A percentile compares a stretch with the other conserved stretches of the same genome.
Evolutionary conservation across 2,329 filamentous ascomycete genomes (phyloP).

Genomic region (Ophiosphaerella herpotricha): DNA sequence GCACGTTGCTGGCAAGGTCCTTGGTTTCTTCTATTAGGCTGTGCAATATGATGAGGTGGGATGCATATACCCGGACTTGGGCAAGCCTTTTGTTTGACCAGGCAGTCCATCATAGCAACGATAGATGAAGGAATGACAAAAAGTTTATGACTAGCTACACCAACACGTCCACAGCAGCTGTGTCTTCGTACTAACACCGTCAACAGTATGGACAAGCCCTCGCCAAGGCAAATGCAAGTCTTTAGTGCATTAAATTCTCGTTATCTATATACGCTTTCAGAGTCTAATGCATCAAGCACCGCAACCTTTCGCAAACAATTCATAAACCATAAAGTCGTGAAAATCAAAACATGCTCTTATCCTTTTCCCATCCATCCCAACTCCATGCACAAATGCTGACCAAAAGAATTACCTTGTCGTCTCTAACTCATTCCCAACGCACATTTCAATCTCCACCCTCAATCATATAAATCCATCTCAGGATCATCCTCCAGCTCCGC

Average conservation of each 20-base stretch:
- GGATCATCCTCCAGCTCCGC: conserved; percentile 65
- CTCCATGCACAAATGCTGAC: conserved; percentile 17
- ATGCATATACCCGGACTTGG: conserved; percentile 38
- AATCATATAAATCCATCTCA: conserved; percentile 69
- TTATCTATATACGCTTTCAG: conserved; percentile 14
- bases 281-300: background rate
- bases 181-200: background rate
- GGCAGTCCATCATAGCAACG: conserved; percentile 32
- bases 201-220: background rate
- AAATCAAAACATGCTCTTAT: background rate
- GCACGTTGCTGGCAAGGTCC: conserved; percentile 99
- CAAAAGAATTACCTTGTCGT: background rate
- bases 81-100: conserved; percentile 29
- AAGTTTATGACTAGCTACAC: conserved; percentile 21
- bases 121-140: conserved; percentile 39
- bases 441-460: conserved; percentile 44
- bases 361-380: conserved; percentile 7
- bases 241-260: conserved; percentile 1
- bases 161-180: background rate
- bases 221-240: background rate
- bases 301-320: conserved; percentile 3
- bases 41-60: conserved; percentile 25
- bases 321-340: too few relatives aligned
- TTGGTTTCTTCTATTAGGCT: conserved; percentile 97
- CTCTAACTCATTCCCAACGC: background rate